These are phyloP conservation scores for Neonectria hederae DNA, from an alignment of 2,329 filamentous ascomycete genomes.

Conservation along the genomic window DNA sequence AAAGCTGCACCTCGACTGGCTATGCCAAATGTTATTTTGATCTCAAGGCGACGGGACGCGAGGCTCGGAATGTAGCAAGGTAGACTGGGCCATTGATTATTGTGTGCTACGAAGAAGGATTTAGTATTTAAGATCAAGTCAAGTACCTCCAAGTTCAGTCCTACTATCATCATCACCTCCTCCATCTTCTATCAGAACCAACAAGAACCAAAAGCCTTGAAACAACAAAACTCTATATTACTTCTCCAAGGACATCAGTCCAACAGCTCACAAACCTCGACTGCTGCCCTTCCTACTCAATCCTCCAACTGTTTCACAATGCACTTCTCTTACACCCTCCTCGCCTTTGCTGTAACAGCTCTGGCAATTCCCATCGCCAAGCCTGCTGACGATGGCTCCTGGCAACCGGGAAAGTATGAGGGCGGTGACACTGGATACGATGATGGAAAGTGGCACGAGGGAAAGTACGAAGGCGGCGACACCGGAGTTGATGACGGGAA, in stretches of 20 bases:
- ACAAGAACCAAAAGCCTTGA: background rate
- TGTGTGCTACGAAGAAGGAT: background rate
- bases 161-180: background rate
- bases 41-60: background rate
- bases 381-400: background rate
- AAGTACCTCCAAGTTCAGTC: background rate
- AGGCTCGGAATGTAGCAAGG: background rate
- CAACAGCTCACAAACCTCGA: background rate
- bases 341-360: background rate
- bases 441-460: background rate
- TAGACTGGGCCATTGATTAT: background rate
- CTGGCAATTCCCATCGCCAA: background rate
- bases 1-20: background rate
- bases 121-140: background rate
- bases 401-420: slow-evolving; percentile 5
- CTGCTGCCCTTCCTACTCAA: background rate
- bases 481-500: background rate
- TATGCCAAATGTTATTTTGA: background rate
- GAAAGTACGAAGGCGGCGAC: slow-evolving; percentile 1
- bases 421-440: background rate
- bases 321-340: background rate
- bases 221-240: no score
- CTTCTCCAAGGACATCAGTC: background rate
- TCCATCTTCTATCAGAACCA: background rate
- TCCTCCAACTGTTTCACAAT: background rate